A percentile compares a stretch with the other conserved stretches of the same genome.
Conservation (phyloP, 176 grass and related monocot genomes). For the Olyra latifolia region DNA sequence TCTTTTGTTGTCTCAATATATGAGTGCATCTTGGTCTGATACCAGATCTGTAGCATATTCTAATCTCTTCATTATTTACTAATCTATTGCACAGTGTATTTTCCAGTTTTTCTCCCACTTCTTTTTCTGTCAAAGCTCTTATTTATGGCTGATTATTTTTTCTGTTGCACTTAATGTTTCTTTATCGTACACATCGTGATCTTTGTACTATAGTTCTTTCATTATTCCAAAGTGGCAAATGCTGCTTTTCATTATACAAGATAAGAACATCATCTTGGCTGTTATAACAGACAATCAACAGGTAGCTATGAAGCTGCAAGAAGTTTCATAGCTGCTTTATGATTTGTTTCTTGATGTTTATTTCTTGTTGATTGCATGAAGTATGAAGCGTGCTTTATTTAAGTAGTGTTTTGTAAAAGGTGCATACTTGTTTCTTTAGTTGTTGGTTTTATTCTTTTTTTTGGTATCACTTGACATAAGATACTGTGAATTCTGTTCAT, state of each 20-base stretch:
- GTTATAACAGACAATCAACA: neutral
- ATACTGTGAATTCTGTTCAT: neutral
- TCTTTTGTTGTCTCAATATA: neutral
- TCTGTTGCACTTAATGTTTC: neutral
- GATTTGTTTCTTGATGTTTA: conserved; percentile 21
- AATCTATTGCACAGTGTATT: neutral
- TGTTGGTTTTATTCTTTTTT: neutral
- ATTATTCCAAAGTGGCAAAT: conserved; percentile 11
- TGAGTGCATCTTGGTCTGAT: neutral
- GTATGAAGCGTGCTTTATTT: neutral
- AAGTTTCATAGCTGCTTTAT: neutral
- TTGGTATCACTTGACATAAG: neutral
- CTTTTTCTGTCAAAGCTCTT: neutral
- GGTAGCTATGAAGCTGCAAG: neutral
- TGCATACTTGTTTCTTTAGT: neutral
- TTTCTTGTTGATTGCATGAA: neutral
- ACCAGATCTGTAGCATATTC: neutral
- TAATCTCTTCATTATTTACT: conserved; percentile 1
- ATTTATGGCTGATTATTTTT: neutral
- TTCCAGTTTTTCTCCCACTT: neutral
- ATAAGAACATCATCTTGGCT: neutral
- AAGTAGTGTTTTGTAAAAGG: neutral
- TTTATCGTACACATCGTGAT: neutral
- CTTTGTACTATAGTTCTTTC: neutral
- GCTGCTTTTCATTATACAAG: conserved; percentile 1